Conservation (phyloP, 805 yeast genomes). For the Grigorovia transvaalensis region DNA sequence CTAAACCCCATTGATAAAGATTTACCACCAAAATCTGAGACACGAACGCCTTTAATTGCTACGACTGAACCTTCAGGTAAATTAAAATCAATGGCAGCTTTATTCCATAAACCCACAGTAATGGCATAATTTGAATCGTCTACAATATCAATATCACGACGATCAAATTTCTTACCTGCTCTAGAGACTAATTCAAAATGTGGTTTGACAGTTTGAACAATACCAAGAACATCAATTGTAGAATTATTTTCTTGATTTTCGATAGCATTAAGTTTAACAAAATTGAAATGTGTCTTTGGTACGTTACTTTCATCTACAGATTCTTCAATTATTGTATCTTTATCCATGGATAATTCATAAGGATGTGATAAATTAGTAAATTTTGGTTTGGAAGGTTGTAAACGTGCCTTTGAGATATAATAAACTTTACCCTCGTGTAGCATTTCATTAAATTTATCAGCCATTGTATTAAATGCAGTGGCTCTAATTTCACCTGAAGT, state of each 20-base stretch:
- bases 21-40: constrained; percentile 82
- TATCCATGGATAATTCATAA: constrained; percentile 74
- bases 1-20: constrained; percentile 70
- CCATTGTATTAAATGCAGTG: constrained; percentile 83
- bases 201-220: constrained; percentile 66
- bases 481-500: constrained; percentile 95
- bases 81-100: constrained; percentile 67
- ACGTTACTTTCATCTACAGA: constrained; percentile 52
- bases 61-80: constrained; percentile 72
- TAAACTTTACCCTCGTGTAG: constrained; percentile 86
- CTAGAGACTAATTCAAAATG: constrained; percentile 72
- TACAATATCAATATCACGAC: constrained; percentile 79
- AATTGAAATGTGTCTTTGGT: constrained; percentile 71
- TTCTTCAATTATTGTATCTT: constrained; percentile 66
- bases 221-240: constrained; percentile 79
- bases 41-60: constrained; percentile 84
- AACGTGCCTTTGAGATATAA: constrained; percentile 69
- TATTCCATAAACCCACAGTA: constrained; percentile 83
- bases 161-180: constrained; percentile 85
- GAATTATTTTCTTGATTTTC: constrained; percentile 61
- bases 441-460: constrained; percentile 63
- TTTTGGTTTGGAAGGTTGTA: constrained; percentile 75
- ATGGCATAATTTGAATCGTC: constrained; percentile 75
- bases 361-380: constrained; percentile 79
- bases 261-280: constrained; percentile 57